These are phyloP conservation scores for Penicillium concentricum DNA, from an alignment of 2,329 filamentous ascomycete species.

Conservation along the genomic window DNA sequence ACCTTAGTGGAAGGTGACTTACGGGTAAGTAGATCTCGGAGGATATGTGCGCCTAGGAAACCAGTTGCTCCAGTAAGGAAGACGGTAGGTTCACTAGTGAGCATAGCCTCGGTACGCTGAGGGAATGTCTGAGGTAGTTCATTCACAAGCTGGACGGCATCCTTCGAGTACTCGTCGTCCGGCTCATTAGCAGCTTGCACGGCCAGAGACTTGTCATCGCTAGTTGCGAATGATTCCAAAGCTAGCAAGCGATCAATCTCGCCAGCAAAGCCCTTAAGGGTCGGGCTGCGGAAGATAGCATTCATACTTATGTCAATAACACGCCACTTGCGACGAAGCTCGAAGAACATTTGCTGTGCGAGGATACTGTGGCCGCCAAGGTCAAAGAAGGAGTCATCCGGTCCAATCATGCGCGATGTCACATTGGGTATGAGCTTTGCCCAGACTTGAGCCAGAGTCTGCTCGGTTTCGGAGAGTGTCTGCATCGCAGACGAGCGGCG, in stretches of 20 bases:
- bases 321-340: conserved; percentile 61
- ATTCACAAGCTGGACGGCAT: conserved; percentile 48
- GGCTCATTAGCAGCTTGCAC: conserved; percentile 41
- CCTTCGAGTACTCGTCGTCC: conserved; percentile 52
- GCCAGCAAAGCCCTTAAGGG: conserved; percentile 56
- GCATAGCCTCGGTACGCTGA: conserved; percentile 33
- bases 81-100: conserved; percentile 54
- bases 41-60: conserved; percentile 79
- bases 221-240: conserved; percentile 47
- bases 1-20: conserved; percentile 58
- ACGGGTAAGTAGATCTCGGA: conserved; percentile 70
- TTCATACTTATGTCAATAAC: conserved; percentile 68
- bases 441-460: conserved; percentile 70
- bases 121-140: conserved; percentile 50
- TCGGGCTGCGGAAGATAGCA: conserved; percentile 67
- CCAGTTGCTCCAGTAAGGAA: conserved; percentile 89
- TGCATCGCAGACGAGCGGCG: conserved; percentile 51
- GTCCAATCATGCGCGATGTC: conserved; percentile 65
- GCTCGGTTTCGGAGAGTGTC: conserved; percentile 58
- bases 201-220: conserved; percentile 41
- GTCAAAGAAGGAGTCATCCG: conserved; percentile 71
- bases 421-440: conserved; percentile 65
- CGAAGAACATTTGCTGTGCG: conserved; percentile 76
- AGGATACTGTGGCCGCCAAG: conserved; percentile 77
- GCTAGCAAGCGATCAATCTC: conserved; percentile 55